Conservation (phyloP, 331 rosid species). For the Quercus tomentella region DNA sequence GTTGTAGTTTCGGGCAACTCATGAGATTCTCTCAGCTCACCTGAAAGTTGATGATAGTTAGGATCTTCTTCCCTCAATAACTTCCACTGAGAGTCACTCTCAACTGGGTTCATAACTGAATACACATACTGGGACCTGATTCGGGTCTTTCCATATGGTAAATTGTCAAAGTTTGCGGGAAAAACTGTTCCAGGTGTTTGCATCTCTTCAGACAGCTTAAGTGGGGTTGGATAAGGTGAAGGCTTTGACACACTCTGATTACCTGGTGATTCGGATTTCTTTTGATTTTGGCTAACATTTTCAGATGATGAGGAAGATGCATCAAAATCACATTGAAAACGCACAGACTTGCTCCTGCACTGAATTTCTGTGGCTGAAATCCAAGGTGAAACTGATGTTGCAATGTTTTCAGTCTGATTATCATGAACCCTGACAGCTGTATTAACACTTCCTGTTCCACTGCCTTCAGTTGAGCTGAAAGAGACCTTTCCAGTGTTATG, state of each 20-base stretch:
- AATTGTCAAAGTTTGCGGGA: slow-evolving; percentile 53
- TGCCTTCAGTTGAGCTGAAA: slow-evolving; percentile 37
- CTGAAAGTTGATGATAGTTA: slow-evolving; percentile 34
- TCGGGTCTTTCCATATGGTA: slow-evolving; percentile 44
- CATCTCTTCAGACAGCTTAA: slow-evolving; percentile 75
- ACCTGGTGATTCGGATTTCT: slow-evolving; percentile 35
- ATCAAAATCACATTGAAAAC: slow-evolving; percentile 56
- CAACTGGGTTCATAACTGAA: slow-evolving; percentile 41
- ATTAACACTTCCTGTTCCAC: slow-evolving; percentile 25
- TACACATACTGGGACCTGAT: slow-evolving; percentile 72
- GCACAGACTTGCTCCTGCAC: slow-evolving; percentile 64
- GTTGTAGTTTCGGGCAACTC: slow-evolving; percentile 35
- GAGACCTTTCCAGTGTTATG: slow-evolving; percentile 28
- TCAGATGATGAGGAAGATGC: slow-evolving; percentile 45
- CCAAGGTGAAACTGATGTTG: slow-evolving; percentile 32
- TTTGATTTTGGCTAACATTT: slow-evolving; percentile 26
- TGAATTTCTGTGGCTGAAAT: slow-evolving; percentile 38
- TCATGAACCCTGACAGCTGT: slow-evolving; percentile 14
- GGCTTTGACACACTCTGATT: slow-evolving; percentile 44
- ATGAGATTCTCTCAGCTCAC: slow-evolving; percentile 38
- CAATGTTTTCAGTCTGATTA: slow-evolving; percentile 23
- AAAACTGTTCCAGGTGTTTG: slow-evolving; percentile 96
- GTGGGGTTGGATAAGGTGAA: slow-evolving; percentile 78
- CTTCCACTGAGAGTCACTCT: slow-evolving; percentile 36
- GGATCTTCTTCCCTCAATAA: slow-evolving; percentile 42